Conservation (phyloP, 345 rosid genomes). For the Dimocarpus longan region DNA sequence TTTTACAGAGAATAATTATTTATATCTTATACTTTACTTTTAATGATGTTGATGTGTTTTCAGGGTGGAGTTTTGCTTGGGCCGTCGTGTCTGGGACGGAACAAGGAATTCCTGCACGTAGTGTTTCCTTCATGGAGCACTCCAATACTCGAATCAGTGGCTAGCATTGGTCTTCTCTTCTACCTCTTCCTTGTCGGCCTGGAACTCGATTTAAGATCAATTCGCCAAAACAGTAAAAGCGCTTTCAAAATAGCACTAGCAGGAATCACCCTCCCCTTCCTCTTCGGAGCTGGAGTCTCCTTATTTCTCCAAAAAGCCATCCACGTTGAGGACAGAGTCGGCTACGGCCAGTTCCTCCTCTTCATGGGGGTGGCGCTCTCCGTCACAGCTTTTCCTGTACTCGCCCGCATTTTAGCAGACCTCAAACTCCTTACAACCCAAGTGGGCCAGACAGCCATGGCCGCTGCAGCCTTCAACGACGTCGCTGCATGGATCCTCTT, state of each 20-base stretch:
- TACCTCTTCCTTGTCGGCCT: conserved; percentile 69
- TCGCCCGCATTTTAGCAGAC: conserved; percentile 57
- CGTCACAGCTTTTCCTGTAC: conserved; percentile 57
- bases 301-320: conserved; percentile 39
- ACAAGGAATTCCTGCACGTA: conserved; percentile 38
- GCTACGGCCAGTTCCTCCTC: conserved; percentile 27
- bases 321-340: conserved; percentile 30
- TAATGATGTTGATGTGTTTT: not conserved
- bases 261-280: conserved; percentile 61
- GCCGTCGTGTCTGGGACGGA: conserved; percentile 58
- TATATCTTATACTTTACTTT: not conserved
- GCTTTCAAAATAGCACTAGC: conserved; percentile 53
- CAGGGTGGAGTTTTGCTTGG: conserved; percentile 66
- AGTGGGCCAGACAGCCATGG: conserved; percentile 55
- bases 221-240: conserved; percentile 41
- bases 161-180: conserved; percentile 63
- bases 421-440: conserved; percentile 54
- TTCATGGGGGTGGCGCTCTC: conserved; percentile 59
- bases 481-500: conserved; percentile 55
- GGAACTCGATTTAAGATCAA: conserved; percentile 52
- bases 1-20: no score
- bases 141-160: conserved; percentile 54
- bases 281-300: conserved; percentile 47
- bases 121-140: conserved; percentile 57
- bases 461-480: conserved; percentile 55